These are phyloP conservation scores for Dipteronia sinensis DNA, from an alignment of 345 rosid species.

Conservation along the genomic window DNA sequence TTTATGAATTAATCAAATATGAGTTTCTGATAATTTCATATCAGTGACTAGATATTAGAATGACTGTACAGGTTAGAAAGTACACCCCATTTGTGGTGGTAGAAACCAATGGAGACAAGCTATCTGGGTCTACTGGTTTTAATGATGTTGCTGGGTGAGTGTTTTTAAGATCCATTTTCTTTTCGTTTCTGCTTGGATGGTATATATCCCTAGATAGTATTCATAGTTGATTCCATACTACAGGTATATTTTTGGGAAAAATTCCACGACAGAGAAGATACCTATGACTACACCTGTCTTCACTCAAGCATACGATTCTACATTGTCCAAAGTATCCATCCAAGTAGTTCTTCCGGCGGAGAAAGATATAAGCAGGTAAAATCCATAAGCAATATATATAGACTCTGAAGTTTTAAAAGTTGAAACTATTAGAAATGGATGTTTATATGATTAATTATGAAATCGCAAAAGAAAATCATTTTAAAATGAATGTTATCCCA, in stretches of 20 bases:
- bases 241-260: constrained; percentile 83
- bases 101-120: constrained; percentile 78
- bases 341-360: constrained; percentile 78
- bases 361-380: constrained; percentile 67
- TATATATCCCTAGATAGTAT: background rate
- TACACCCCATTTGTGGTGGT: constrained; percentile 70
- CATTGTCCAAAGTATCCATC: constrained; percentile 59
- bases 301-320: constrained; percentile 61
- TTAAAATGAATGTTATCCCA: background rate
- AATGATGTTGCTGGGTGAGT: constrained; percentile 75
- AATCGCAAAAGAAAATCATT: background rate
- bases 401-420: background rate
- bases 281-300: constrained; percentile 81
- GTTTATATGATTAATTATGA: background rate
- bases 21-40: background rate
- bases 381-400: background rate
- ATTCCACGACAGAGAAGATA: constrained; percentile 61
- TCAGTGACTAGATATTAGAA: background rate
- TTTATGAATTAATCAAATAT: background rate
- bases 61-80: constrained; percentile 57
- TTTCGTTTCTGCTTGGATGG: background rate
- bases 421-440: background rate
- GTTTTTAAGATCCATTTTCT: background rate
- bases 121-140: constrained; percentile 73
- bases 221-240: constrained; percentile 13